Evolutionary conservation across 2,329 filamentous ascomycete genomes (phyloP).

Genomic region (Diatrype stigma): DNA sequence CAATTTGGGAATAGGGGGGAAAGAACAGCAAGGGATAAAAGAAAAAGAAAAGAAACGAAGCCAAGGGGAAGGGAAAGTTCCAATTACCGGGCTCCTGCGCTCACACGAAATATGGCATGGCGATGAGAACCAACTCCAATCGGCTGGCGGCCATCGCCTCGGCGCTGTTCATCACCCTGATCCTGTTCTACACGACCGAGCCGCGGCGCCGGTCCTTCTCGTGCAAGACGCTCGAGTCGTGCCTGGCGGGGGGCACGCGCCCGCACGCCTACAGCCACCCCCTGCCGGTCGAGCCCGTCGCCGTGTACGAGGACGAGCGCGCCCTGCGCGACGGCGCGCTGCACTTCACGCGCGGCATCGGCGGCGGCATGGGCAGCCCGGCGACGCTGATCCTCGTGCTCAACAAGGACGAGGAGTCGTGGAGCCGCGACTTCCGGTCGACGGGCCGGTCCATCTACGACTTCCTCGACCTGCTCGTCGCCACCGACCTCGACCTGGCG

Average conservation of each 20-base stretch:
- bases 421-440: conserved; percentile 24
- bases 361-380: conserved; percentile 2
- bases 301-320: conserved; percentile 14
- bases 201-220: conserved; percentile 22
- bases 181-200: conserved; percentile 24
- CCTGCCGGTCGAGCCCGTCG: conserved; percentile 11
- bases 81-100: too few species aligned
- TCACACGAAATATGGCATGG: conserved; percentile 8
- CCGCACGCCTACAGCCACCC: conserved; percentile 18
- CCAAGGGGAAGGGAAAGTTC: too few species aligned
- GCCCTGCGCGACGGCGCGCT: conserved; percentile 20
- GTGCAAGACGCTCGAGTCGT: conserved; percentile 23
- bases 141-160: conserved; percentile 13
- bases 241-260: conserved; percentile 15
- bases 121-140: conserved; percentile 9
- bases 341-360: conserved; percentile 18
- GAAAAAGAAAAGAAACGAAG: too few species aligned
- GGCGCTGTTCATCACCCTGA: conserved; percentile 12
- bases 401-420: conserved; percentile 22
- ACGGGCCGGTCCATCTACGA: conserved; percentile 25
- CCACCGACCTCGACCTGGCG: conserved; percentile 20
- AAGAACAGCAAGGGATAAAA: too few species aligned
- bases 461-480: conserved; percentile 23
- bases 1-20: too few species aligned
- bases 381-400: conserved; percentile 23